Base-by-base conservation (phyloP, 352 stramenopile species). In the Lagenidium giganteum region DNA sequence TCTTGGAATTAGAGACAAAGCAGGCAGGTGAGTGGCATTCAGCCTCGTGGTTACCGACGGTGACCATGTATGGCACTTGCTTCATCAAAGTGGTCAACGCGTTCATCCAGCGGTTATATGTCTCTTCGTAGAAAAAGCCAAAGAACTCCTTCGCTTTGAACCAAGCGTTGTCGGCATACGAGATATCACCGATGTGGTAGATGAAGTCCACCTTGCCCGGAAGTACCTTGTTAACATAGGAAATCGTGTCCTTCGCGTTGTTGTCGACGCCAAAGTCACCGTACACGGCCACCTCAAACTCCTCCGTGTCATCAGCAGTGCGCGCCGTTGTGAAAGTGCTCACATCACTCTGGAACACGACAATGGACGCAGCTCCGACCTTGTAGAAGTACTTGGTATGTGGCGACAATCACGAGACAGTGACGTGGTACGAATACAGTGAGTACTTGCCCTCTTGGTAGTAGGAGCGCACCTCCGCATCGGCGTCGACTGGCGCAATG, bases 41-140 rank as follows among this genome's bases (percentile, higher is more conserved):
- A 4, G 78, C 79, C 36, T 95, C 84, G 56, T 95, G 84, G 57
- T 95, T 95, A 12, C 83, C 83, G 4, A 81, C 60, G 4, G 73
- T 30, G 12, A 86, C 72, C 81, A 95, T 93, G 64, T 90, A 94
- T 13, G 84, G 78, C 27, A 83, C 37, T 9, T 46, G n/a, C 14
- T 34, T 54, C 67, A 80, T 75, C 31, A 73, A 31, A 0, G 68
- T 51, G 27, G 57, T 52, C 36, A 90, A 39, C 36, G 50, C 48
- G 32, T 83, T 77, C 73, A 93, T 87, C 70, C 64, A 95, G 37
- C 70, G 54, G 55, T 95, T 88, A 56, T 75, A 94, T 13, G 73
- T 67, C 28, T 90, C 67, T 28, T 95, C 82, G 58, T 89, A 94
- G 42, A 81, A 83, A 61, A 93, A 93, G 0, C 68, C 60, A 1